phyloP scores from a whole-genome alignment of 768 basidiomycete genomes.

The Leccinum arenicola region DNA sequence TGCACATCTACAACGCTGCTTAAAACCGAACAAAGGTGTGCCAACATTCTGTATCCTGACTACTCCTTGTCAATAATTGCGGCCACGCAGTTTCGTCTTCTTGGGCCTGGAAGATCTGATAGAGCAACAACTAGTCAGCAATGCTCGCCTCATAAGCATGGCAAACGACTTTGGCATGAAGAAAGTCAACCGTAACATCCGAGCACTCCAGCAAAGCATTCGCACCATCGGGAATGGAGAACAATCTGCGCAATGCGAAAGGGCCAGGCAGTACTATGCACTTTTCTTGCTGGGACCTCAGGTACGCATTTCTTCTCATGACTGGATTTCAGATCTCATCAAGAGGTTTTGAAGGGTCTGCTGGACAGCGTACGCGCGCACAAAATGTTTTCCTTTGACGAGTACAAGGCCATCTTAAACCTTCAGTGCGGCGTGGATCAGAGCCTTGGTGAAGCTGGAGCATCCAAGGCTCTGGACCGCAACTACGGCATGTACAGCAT shows the following conservation, averaged over 20 bases:
- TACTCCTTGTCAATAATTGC: background rate
- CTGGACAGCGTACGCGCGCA: slow-evolving; percentile 63
- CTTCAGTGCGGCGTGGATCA: slow-evolving; percentile 85
- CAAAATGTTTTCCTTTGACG: slow-evolving; percentile 79
- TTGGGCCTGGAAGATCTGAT: slow-evolving; percentile 81
- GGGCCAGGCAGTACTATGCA: slow-evolving; percentile 77
- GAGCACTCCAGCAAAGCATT: slow-evolving; percentile 89
- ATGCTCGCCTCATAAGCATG: slow-evolving; percentile 65
- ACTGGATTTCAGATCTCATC: background rate
- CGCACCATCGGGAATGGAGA: slow-evolving; percentile 67
- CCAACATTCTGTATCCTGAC: slow-evolving; percentile 7
- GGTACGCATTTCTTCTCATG: slow-evolving; percentile 40
- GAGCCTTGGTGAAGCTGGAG: slow-evolving; percentile 47
- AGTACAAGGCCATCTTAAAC: slow-evolving; percentile 88
- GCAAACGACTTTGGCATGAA: slow-evolving; percentile 76
- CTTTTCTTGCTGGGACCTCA: slow-evolving; percentile 73
- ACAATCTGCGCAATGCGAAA: slow-evolving; percentile 66
- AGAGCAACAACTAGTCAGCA: slow-evolving; percentile 76
- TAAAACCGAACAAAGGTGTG: slow-evolving; percentile 64
- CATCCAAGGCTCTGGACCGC: slow-evolving; percentile 55
- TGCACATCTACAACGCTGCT: slow-evolving; percentile 61
- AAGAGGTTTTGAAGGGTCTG: slow-evolving; percentile 56
- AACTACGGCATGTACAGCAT: slow-evolving; percentile 88
- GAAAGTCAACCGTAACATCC: slow-evolving; percentile 85
- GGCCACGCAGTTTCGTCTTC: slow-evolving; percentile 71